Percentiles rank a stretch among this genome's conserved stretches.
Conservation (phyloP, 2,329 filamentous ascomycete species). For the Ascochyta koolunga region DNA sequence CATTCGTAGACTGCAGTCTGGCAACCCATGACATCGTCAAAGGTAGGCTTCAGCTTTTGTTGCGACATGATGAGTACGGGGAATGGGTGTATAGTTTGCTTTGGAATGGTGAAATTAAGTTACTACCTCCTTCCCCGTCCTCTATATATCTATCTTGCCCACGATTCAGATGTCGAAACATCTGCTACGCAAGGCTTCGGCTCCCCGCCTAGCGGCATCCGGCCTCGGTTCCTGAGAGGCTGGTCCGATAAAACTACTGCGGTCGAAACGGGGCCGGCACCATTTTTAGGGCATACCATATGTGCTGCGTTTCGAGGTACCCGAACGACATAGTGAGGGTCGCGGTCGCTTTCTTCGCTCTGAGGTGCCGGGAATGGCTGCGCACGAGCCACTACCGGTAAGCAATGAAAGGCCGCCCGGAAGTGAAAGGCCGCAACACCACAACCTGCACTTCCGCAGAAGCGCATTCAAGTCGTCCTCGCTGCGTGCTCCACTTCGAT, state of each 20-base stretch:
- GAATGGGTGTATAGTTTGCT: neutral
- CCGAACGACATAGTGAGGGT: conserved; percentile 11
- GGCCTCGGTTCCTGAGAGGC: conserved; percentile 26
- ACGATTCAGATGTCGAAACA: conserved; percentile 19
- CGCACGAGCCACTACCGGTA: conserved; percentile 11
- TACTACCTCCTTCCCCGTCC: conserved; percentile 7
- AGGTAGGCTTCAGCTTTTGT: conserved; percentile 41
- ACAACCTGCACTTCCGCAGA: neutral
- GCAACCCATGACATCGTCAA: conserved; percentile 57
- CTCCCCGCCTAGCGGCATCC: conserved; percentile 39
- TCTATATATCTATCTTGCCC: conserved; percentile 30
- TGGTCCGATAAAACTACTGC: conserved; percentile 25
- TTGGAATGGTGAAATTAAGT: neutral
- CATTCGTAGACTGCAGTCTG: conserved; percentile 63
- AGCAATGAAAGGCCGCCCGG: neutral
- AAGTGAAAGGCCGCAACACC: conserved; percentile 1
- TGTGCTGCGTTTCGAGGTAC: conserved; percentile 24
- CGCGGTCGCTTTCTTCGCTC: conserved; percentile 2
- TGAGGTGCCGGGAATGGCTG: conserved; percentile 17
- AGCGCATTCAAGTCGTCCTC: too few species aligned
- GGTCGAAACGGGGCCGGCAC: conserved; percentile 35
- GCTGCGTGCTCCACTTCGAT: neutral
- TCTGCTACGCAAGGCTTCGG: conserved; percentile 34
- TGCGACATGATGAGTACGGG: conserved; percentile 33
- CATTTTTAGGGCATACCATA: conserved; percentile 24